Percentiles rank a stretch among this genome's conserved stretches.
phyloP scores from a whole-genome alignment of 352 stramenopile species.

The Pythium sukuiense region DNA sequence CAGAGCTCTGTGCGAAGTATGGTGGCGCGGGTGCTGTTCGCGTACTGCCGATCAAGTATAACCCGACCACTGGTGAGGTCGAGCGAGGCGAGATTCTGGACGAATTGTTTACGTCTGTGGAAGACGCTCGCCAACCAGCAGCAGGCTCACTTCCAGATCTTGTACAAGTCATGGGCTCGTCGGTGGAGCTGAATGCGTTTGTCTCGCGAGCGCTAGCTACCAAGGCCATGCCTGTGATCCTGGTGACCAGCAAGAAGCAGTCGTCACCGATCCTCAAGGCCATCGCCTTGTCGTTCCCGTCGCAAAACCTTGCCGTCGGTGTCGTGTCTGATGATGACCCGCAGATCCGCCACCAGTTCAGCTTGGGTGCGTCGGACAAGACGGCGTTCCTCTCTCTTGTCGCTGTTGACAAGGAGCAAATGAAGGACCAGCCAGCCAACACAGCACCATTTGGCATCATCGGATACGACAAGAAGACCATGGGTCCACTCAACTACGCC shows the following conservation, averaged over 20 bases:
- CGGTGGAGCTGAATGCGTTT: slow-evolving; percentile 59
- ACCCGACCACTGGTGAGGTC: slow-evolving; percentile 20
- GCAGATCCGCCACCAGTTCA: slow-evolving; percentile 67
- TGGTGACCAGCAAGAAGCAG: slow-evolving; percentile 58
- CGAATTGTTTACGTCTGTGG: slow-evolving; percentile 44
- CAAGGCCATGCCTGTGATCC: slow-evolving; percentile 52
- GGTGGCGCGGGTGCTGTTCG: slow-evolving; percentile 46
- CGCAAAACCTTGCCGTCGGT: slow-evolving; percentile 49
- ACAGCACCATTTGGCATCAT: slow-evolving; percentile 57
- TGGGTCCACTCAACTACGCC: slow-evolving; percentile 60
- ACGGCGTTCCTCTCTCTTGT: slow-evolving; percentile 52
- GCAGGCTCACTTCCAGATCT: slow-evolving; percentile 51
- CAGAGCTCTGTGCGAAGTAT: slow-evolving; percentile 46
- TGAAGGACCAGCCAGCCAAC: slow-evolving; percentile 23
- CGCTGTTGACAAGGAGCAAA: slow-evolving; percentile 30
- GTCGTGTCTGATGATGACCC: slow-evolving; percentile 54
- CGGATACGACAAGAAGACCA: slow-evolving; percentile 66
- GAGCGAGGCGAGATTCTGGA: slow-evolving; percentile 40
- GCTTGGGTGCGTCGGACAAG: slow-evolving; percentile 36
- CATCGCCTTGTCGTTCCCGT: slow-evolving; percentile 58
- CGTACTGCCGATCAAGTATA: slow-evolving; percentile 43
- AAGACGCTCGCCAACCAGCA: slow-evolving; percentile 46
- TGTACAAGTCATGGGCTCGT: slow-evolving; percentile 43
- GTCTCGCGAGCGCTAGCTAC: slow-evolving; percentile 36
- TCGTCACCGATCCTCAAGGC: slow-evolving; percentile 61